A percentile compares a stretch with the other conserved stretches of the same genome.
Conservation (phyloP, 2,329 filamentous ascomycete genomes). For the Clonostachys rosea region DNA sequence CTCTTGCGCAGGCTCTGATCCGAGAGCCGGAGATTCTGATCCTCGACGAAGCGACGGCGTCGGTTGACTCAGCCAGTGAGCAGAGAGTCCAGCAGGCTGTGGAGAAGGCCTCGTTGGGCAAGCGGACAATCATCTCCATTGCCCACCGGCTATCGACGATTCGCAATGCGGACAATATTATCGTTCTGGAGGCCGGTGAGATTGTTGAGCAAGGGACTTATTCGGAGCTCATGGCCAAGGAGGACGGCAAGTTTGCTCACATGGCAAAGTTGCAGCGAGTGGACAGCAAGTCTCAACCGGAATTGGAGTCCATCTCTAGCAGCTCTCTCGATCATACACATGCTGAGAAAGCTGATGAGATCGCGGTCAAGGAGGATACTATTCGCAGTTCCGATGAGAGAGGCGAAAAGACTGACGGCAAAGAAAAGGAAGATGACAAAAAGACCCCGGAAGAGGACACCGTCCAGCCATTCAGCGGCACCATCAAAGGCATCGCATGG, state of each 20-base stretch:
- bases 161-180: constrained; percentile 60
- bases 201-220: constrained; percentile 63
- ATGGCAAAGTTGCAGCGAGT: constrained; percentile 41
- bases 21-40: constrained; percentile 52
- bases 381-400: constrained; percentile 11
- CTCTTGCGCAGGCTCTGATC: constrained; percentile 53
- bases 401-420: constrained; percentile 29
- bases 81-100: constrained; percentile 45
- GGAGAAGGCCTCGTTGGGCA: constrained; percentile 26
- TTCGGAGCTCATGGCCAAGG: constrained; percentile 46
- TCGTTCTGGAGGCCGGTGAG: constrained; percentile 57
- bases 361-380: constrained; percentile 28
- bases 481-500: constrained; percentile 26
- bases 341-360: constrained; percentile 14
- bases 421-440: constrained; percentile 21
- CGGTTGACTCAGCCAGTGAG: constrained; percentile 55
- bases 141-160: constrained; percentile 60
- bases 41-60: constrained; percentile 58
- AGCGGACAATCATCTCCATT: constrained; percentile 62
- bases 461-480: constrained; percentile 28
- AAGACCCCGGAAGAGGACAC: constrained; percentile 30
- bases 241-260: constrained; percentile 41
- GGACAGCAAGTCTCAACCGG: constrained; percentile 18
- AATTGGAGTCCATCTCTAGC: constrained; percentile 19
- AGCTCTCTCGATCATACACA: constrained; percentile 31